These are phyloP conservation scores for Sporothrix luriei DNA, from an alignment of 2,329 filamentous ascomycete species.

Conservation along the genomic window DNA sequence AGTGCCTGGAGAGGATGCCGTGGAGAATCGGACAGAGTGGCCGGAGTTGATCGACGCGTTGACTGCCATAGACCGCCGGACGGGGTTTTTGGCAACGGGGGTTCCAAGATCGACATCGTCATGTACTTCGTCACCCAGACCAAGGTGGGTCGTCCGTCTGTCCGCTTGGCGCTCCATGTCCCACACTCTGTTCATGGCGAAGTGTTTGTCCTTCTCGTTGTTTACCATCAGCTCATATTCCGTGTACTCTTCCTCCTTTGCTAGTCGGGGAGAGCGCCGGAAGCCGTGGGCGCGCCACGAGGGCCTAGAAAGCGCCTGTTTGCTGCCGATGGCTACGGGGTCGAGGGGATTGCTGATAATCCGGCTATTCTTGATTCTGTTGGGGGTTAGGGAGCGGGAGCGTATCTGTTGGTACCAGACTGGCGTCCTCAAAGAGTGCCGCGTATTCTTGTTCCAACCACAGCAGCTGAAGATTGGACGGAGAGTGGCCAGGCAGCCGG, in stretches of 20 bases:
- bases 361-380: slow-evolving; percentile 22
- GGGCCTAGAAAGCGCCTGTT: neutral
- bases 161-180: neutral
- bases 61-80: neutral
- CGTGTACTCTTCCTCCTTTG: neutral
- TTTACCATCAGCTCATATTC: slow-evolving; percentile 31
- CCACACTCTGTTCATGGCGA: neutral
- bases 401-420: slow-evolving; percentile 9
- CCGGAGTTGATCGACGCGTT: slow-evolving; percentile 5
- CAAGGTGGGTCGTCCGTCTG: neutral
- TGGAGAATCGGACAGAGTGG: slow-evolving; percentile 16
- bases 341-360: neutral
- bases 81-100: neutral
- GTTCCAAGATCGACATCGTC: neutral
- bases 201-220: slow-evolving; percentile 14
- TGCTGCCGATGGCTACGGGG: neutral
- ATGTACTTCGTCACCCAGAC: slow-evolving; percentile 2
- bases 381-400: neutral
- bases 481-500: slow-evolving; percentile 41
- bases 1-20: neutral
- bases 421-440: slow-evolving; percentile 13
- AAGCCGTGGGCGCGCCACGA: neutral
- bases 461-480: slow-evolving; percentile 38
- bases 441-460: neutral
- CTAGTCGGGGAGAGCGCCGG: neutral